Conservation (phyloP, 2,329 filamentous ascomycete species). For the Ampelomyces quisqualis region DNA sequence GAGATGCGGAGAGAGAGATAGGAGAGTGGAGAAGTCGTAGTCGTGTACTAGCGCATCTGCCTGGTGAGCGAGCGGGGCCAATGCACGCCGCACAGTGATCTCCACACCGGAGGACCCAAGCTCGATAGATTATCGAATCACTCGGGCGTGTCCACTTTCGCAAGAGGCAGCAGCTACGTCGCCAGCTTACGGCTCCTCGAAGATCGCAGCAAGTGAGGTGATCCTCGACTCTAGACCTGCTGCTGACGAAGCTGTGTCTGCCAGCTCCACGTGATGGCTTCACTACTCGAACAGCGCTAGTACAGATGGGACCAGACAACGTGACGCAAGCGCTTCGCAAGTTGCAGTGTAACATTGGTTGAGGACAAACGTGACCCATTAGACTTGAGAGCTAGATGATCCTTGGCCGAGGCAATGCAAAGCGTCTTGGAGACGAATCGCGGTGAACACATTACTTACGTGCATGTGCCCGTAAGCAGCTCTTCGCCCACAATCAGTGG, state of each 20-base stretch:
- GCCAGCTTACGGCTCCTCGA: neutral
- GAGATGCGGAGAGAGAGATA: slow-evolving; percentile 8
- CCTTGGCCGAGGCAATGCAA: too few species aligned
- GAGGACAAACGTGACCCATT: too few species aligned
- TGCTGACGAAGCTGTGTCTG: neutral
- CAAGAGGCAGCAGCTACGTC: slow-evolving; percentile 1
- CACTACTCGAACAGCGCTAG: neutral
- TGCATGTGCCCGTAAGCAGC: too few species aligned
- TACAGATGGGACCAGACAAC: neutral
- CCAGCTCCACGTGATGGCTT: slow-evolving; percentile 1
- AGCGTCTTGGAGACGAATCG: too few species aligned
- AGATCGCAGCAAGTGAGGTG: too few species aligned
- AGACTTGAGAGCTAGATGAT: too few species aligned
- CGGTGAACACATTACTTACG: too few species aligned
- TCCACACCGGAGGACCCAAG: slow-evolving; percentile 5
- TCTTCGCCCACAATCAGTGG: too few species aligned
- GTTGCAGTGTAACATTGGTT: slow-evolving; percentile 1
- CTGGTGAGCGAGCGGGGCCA: slow-evolving; percentile 17
- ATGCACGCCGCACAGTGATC: slow-evolving; percentile 1
- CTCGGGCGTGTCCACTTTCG: neutral
- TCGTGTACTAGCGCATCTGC: slow-evolving; percentile 22
- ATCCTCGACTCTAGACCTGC: too few species aligned
- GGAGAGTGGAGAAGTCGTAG: slow-evolving; percentile 17
- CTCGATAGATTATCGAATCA: neutral
- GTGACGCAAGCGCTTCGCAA: slow-evolving; percentile 3